Base-by-base conservation (phyloP, 169 alveolate species). In the Eimeria acervulina region DNA sequence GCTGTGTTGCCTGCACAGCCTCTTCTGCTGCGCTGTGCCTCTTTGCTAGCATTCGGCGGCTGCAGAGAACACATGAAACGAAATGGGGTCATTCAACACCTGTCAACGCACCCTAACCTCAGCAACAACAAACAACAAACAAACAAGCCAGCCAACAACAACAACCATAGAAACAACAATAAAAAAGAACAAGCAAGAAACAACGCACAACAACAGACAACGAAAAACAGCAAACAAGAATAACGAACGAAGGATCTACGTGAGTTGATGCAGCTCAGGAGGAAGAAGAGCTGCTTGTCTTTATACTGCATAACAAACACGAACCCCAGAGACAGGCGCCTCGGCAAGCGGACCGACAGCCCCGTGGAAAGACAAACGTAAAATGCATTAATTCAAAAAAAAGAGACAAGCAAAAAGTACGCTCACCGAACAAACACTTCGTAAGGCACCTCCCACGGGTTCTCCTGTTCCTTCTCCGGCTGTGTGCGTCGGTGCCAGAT, bases 391-490 rank as follows among this genome's bases (percentile, higher is more conserved):
- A 21, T n/a, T n/a, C 26, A 61, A 61, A 55, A 55, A 55, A 55
- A 61, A 21, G 26, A 61, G 31, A 61, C 72, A n/a, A 61, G 72
- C 31, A n/a, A n/a, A 70, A 40, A 40, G 42, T 1, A 40, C 15
- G 83, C 83, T 70, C 33, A 70, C 83, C 33, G 83, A 2, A 40
- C 83, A 70, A 70, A 70, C 83, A 26, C 1, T 70, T 70, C 83
- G 83, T 70, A 70, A 1, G 83, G 13, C 83, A 70, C 33, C 31
- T 70, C 83, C 83, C 83, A 70, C 4, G 83, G 83, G 51, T 70
- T 40, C 31, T 26, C 72, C 72, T 2, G 72, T 61, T 21, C 72
- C 72, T 61, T 70, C 31, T 28, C n/a, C n/a, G n/a, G n/a, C n/a
- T 31, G 83, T n/a, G 83, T 70, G 21, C 83, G 83, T 70, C 31